phyloP scores from a whole-genome alignment of 805 yeast genomes.

The Ogataea henricii region DNA sequence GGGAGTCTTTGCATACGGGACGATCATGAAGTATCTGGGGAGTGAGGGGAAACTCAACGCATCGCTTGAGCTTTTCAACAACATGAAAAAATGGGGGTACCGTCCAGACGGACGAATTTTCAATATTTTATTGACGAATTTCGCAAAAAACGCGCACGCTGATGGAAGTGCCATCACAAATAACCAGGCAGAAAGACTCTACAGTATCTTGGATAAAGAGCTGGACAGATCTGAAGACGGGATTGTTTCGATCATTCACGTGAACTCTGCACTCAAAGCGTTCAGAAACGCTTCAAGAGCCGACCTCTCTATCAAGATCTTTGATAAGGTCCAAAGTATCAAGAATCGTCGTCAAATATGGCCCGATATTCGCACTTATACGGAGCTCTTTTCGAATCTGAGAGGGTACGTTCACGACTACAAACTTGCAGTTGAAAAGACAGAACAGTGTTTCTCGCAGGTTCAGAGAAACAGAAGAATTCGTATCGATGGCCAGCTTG shows the following conservation, averaged over 20 bases:
- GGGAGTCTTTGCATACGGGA: slow-evolving; percentile 65
- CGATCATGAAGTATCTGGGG: slow-evolving; percentile 54
- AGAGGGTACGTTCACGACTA: slow-evolving; percentile 17
- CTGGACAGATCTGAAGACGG: slow-evolving; percentile 28
- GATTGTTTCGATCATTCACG: slow-evolving; percentile 40
- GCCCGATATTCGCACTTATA: slow-evolving; percentile 39
- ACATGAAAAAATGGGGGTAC: slow-evolving; percentile 64
- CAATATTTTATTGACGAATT: slow-evolving; percentile 49
- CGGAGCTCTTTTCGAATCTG: slow-evolving; percentile 30
- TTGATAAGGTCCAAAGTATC: slow-evolving; percentile 32
- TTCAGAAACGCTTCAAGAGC: slow-evolving; percentile 43
- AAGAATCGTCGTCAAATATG: slow-evolving; percentile 14
- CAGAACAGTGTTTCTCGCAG: slow-evolving; percentile 26
- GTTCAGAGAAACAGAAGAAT: slow-evolving; percentile 24
- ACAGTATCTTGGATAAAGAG: slow-evolving; percentile 35
- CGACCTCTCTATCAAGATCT: slow-evolving; percentile 40
- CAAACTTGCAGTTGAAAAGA: slow-evolving; percentile 17
- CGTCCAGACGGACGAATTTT: slow-evolving; percentile 50
- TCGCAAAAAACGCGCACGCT: slow-evolving; percentile 35
- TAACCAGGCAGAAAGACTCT: slow-evolving; percentile 37
- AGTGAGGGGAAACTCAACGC: slow-evolving; percentile 43
- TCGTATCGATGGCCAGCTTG: slow-evolving; percentile 21
- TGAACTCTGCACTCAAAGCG: slow-evolving; percentile 49
- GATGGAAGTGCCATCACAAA: slow-evolving; percentile 28
- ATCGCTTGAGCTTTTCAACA: slow-evolving; percentile 52